Conservation (phyloP, 192 early-diverging fungal genomes). For the Podila epicladia region DNA sequence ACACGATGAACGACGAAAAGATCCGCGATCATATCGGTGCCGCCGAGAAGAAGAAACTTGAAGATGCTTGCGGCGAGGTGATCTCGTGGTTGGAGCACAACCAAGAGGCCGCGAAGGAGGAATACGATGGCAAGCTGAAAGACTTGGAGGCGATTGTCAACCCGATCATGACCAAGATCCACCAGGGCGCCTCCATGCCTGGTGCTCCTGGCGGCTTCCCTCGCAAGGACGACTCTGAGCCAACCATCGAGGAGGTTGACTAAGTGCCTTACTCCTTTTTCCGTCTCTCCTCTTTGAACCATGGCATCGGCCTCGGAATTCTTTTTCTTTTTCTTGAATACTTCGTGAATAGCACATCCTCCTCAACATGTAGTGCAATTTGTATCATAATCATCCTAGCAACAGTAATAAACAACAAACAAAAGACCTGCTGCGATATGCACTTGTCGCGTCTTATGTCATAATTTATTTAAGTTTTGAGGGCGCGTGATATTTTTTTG, state of each 20-base stretch:
- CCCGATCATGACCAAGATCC: constrained; percentile 97
- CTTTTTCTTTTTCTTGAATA: no score
- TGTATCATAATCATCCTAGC: not conserved
- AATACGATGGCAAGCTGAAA: constrained; percentile 93
- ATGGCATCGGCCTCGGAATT: no score
- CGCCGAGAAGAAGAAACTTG: constrained; percentile 88
- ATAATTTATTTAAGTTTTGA: no score
- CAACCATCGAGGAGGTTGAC: constrained; percentile 81
- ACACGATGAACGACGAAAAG: constrained; percentile 82
- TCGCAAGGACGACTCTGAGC: constrained; percentile 54
- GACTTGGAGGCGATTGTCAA: constrained; percentile 92
- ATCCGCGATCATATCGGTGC: constrained; percentile 79
- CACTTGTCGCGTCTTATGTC: not conserved
- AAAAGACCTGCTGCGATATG: not conserved
- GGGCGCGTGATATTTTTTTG: no score
- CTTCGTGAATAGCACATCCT: no score
- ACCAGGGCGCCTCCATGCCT: constrained; percentile 75
- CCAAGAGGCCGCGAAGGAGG: constrained; percentile 94
- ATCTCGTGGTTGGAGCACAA: constrained; percentile 93
- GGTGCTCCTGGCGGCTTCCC: constrained; percentile 74
- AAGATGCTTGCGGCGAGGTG: constrained; percentile 84
- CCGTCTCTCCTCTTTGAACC: not conserved
- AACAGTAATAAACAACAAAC: not conserved
- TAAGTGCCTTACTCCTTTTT: constrained; percentile 44
- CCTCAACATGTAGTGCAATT: no score